Base-by-base conservation (phyloP, 2,329 filamentous ascomycete genomes). In the Talaromyces rugulosus region DNA sequence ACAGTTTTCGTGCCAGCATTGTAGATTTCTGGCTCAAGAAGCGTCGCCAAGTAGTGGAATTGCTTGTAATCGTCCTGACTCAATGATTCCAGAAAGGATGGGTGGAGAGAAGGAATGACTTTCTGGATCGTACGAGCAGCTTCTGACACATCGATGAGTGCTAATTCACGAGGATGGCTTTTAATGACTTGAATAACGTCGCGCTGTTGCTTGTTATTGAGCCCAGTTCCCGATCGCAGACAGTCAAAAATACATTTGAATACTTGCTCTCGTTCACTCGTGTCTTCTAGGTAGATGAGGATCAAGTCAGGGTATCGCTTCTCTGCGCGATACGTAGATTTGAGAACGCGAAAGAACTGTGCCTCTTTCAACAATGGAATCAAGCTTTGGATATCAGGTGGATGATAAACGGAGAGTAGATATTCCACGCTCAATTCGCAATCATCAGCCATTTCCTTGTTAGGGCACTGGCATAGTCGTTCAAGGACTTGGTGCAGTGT, bases 381-480 rank as follows among this genome's bases (percentile, higher is more conserved):
- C 68, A 98, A 80, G 9, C 82, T 82, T 34, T 87, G 82, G 63
- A 95, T 82, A 71, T 96, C 90, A 3, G 94, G 87, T 16, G 96
- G 95, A 60, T 95, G 92, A 72, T 98, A 97, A 5, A 95, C 87
- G 0, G 96, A 98, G 23, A 99, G 81, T 0, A 99, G 80, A 73
- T 99, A 99, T 76, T 99, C 95, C 0, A 91, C 90, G 71, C 95
- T 99, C n/a, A 99, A 84, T 75, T 99, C 93, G 52, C 94, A 96
- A 75, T 99, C 95, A 59, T 97, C 94, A 4, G 89, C 88, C 69
- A 98, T 83, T 63, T 94, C 90, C 11, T 85, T 80, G 2, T 87
- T 88, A 0, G 93, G 92, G 67, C 92, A 96, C 63, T 88, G 85
- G 78, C 95, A 99, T 4, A 99, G 82, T 2, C 92, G 89, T 42